Conservation (phyloP, 257 asterid species). For the Plantago elongata region DNA sequence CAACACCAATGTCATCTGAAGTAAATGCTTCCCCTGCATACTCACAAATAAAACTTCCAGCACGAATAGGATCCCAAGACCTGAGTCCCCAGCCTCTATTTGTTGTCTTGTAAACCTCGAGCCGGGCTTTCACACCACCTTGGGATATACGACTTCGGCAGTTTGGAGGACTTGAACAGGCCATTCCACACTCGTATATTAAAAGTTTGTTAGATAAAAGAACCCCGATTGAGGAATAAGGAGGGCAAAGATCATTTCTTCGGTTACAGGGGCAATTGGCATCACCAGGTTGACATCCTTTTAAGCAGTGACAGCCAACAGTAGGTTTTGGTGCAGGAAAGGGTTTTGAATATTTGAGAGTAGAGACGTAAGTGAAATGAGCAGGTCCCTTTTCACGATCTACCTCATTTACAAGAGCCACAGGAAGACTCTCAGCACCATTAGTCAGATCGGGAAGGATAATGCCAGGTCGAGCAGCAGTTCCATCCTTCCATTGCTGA, state of each 20-base stretch:
- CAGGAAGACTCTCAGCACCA: slow-evolving; percentile 71
- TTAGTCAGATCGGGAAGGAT: slow-evolving; percentile 81
- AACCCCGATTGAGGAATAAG: slow-evolving; percentile 67
- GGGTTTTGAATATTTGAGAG: slow-evolving; percentile 53
- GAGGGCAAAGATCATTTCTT: slow-evolving; percentile 55
- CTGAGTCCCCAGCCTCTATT: slow-evolving; percentile 95
- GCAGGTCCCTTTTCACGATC: slow-evolving; percentile 89
- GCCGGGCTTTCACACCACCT: slow-evolving; percentile 53
- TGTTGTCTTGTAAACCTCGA: slow-evolving; percentile 84
- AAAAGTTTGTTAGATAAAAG: slow-evolving; percentile 44
- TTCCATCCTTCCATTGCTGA: slow-evolving; percentile 82
- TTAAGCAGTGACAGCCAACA: slow-evolving; percentile 58
- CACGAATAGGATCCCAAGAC: slow-evolving; percentile 92
- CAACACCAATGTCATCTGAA: too few species aligned
- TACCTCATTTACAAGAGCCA: slow-evolving; percentile 74
- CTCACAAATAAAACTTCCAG: slow-evolving; percentile 82
- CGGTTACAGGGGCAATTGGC: slow-evolving; percentile 57
- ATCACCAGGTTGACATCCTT: slow-evolving; percentile 88
- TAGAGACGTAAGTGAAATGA: slow-evolving; percentile 65
- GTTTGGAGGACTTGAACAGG: slow-evolving; percentile 68
- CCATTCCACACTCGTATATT: slow-evolving; percentile 68
- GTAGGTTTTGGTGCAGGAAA: slow-evolving; percentile 35
- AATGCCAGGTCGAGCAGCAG: slow-evolving; percentile 46
- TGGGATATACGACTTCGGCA: slow-evolving; percentile 78
- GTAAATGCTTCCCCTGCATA: slow-evolving; percentile 88